Evolutionary conservation across 75 land plant species (phyloP).

Genomic region (Selaginella tamariscina): DNA sequence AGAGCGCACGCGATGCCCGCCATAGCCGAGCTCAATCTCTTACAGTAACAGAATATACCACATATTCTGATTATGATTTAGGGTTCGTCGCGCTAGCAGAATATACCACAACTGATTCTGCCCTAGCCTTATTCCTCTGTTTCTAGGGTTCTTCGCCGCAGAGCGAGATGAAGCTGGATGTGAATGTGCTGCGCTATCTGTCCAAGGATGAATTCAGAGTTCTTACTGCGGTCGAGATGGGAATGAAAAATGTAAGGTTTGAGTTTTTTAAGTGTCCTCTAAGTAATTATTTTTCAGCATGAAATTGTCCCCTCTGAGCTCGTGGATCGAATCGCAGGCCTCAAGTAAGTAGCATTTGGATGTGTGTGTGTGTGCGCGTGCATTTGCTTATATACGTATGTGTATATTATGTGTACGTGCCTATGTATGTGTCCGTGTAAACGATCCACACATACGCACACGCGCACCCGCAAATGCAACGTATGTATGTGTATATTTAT

Average conservation of each 20-base stretch:
- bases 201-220: conserved; percentile 92
- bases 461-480: too few relatives aligned
- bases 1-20: not conserved
- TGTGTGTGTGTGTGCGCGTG: not conserved
- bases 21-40: not conserved
- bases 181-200: conserved; percentile 59
- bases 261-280: not conserved
- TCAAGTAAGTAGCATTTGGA: conserved; percentile 42
- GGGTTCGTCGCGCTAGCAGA: too few relatives aligned
- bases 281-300: conserved; percentile 40
- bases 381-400: not conserved
- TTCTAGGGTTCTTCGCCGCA: too few relatives aligned
- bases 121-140: not conserved
- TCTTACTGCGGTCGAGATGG: conserved; percentile 97
- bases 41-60: too few relatives aligned
- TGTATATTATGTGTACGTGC: too few relatives aligned
- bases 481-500: not conserved
- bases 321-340: conserved; percentile 78
- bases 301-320: conserved; percentile 95
- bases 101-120: too few relatives aligned
- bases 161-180: conserved; percentile 87
- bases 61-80: too few relatives aligned
- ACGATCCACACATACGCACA: too few relatives aligned
- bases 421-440: too few relatives aligned
- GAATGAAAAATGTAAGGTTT: conserved; percentile 80